phyloP scores from a whole-genome alignment of 2,329 filamentous ascomycete species.

The Helotiales sp. region DNA sequence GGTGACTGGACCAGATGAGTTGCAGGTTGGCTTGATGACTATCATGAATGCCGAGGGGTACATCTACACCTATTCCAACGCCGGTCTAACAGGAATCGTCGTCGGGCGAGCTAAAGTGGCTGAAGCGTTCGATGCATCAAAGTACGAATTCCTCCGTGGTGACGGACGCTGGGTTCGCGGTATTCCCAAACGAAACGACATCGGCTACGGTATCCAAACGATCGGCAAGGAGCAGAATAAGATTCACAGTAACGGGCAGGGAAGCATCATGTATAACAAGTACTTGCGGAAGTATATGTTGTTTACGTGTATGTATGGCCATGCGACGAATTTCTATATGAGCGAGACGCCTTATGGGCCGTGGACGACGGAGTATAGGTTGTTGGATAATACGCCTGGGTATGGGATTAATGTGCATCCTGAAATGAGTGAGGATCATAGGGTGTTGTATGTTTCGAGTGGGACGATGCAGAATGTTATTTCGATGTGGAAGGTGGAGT shows the following conservation, averaged over 20 bases:
- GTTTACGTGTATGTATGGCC: conserved; percentile 12
- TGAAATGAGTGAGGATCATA: conserved; percentile 11
- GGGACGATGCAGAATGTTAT: conserved; percentile 17
- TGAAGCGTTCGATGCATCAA: conserved; percentile 1
- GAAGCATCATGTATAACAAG: conserved; percentile 14
- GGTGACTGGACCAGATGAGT: conserved; percentile 11
- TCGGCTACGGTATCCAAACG: conserved; percentile 11
- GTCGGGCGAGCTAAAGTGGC: conserved; percentile 1
- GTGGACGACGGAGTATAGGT: conserved; percentile 3
- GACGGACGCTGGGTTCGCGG: conserved; percentile 8
- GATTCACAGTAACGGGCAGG: conserved; percentile 13
- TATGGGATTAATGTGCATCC: conserved; percentile 12
- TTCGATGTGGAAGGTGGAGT: conserved; percentile 15
- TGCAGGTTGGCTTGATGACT: conserved; percentile 14
- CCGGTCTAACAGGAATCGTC: conserved; percentile 2
- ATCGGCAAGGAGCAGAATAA: neutral
- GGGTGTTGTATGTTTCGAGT: conserved; percentile 17
- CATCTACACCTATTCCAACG: conserved; percentile 15
- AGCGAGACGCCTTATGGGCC: conserved; percentile 15
- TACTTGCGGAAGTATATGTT: conserved; percentile 15
- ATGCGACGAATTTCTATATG: conserved; percentile 12
- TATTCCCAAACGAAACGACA: conserved; percentile 9
- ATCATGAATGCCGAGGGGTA: conserved; percentile 13
- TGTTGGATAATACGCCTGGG: conserved; percentile 5
- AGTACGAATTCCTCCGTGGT: conserved; percentile 4